A percentile compares a stretch with the other conserved stretches of the same genome.
Conservation (phyloP, 192 early-diverging fungal species). For the Glomus cerebriforme region DNA sequence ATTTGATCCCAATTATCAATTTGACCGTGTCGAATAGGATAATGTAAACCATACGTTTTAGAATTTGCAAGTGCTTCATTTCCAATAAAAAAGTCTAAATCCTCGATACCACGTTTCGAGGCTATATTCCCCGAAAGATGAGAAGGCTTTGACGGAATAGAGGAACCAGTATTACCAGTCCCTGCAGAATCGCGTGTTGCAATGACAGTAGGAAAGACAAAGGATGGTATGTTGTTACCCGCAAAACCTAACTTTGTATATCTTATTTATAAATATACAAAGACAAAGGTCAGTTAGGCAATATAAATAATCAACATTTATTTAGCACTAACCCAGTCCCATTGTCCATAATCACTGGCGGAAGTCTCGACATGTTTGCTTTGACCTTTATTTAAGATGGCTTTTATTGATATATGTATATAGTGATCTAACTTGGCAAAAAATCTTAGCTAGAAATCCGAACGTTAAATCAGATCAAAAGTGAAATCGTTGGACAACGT, state of each 20-base stretch:
- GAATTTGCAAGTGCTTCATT: conserved; percentile 90
- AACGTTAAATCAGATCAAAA: too few relatives aligned
- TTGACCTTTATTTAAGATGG: background rate
- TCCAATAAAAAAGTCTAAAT: conserved; percentile 97
- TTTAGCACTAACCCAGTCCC: conserved; percentile 82
- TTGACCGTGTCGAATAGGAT: conserved; percentile 96
- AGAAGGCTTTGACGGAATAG: conserved; percentile 56
- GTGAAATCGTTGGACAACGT: too few relatives aligned
- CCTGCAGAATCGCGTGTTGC: conserved; percentile 69
- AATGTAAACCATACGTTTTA: conserved; percentile 86
- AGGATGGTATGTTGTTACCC: conserved; percentile 95
- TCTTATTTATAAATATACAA: conserved; percentile 38
- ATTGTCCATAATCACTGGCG: conserved; percentile 96
- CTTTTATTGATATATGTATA: too few relatives aligned
- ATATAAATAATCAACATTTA: background rate
- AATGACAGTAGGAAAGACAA: conserved; percentile 95
- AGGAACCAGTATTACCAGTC: conserved; percentile 44
- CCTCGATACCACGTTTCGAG: conserved; percentile 95
- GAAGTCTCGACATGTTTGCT: conserved; percentile 51
- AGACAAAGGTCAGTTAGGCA: background rate
- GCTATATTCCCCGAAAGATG: conserved; percentile 74
- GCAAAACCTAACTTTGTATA: conserved; percentile 98
- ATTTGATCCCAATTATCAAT: conserved; percentile 99
- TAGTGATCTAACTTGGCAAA: too few relatives aligned
- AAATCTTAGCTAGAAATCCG: too few relatives aligned